These are phyloP conservation scores for Glutinoglossum americanum DNA, from an alignment of 495 filamentous ascomycete genomes.

Conservation along the genomic window DNA sequence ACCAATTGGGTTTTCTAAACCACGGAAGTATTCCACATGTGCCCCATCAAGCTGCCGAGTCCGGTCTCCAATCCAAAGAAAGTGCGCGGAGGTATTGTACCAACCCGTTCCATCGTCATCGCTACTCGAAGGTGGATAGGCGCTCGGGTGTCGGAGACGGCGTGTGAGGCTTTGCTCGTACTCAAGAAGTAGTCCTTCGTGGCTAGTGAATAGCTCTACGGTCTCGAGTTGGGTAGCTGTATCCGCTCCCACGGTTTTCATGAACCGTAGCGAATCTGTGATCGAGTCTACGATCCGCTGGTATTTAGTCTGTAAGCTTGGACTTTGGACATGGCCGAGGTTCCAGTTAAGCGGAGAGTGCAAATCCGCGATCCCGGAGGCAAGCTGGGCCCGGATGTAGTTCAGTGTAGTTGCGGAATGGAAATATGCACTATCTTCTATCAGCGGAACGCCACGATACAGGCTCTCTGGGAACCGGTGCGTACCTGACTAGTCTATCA, in stretches of 20 bases:
- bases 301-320: slow-evolving; percentile 65
- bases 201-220: slow-evolving; percentile 88
- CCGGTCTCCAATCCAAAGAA: slow-evolving; percentile 95
- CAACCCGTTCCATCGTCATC: slow-evolving; percentile 24
- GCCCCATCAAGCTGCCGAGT: slow-evolving; percentile 81
- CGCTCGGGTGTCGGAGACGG: slow-evolving; percentile 40
- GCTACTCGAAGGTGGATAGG: slow-evolving; percentile 2
- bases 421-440: slow-evolving; percentile 53
- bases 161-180: slow-evolving; percentile 81
- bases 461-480: background rate
- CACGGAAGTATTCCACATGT: slow-evolving; percentile 93
- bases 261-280: slow-evolving; percentile 79
- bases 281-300: slow-evolving; percentile 63
- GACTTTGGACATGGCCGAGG: slow-evolving; percentile 76
- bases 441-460: background rate
- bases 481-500: slow-evolving; percentile 47
- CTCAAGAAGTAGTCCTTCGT: slow-evolving; percentile 84
- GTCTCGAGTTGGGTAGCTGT: slow-evolving; percentile 65
- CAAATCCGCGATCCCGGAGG: slow-evolving; percentile 74
- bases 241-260: slow-evolving; percentile 86
- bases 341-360: slow-evolving; percentile 89
- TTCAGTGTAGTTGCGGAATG: slow-evolving; percentile 88
- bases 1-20: slow-evolving; percentile 84
- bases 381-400: slow-evolving; percentile 63
- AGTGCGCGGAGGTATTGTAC: slow-evolving; percentile 87